Evolutionary conservation across 2,329 filamentous ascomycete species (phyloP).

Genomic region (Botrytis galanthina): DNA sequence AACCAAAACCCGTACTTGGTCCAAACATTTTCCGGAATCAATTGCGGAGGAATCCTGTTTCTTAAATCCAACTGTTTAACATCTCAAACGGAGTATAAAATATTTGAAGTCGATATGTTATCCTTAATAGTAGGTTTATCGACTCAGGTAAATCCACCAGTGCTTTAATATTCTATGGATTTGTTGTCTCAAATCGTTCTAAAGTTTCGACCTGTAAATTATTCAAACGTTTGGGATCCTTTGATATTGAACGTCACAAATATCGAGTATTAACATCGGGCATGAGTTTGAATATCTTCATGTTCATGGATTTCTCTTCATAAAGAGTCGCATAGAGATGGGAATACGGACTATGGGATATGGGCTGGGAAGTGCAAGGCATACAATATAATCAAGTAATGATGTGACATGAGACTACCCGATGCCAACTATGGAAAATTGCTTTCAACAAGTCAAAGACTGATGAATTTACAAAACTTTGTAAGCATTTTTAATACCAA

Average conservation of each 20-base stretch:
- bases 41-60: background rate
- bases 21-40: background rate
- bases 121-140: background rate
- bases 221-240: background rate
- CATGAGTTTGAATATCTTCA: background rate
- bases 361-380: too few relatives aligned
- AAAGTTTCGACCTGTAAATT: background rate
- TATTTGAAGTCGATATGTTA: background rate
- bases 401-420: background rate
- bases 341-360: background rate
- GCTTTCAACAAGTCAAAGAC: background rate
- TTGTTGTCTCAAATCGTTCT: background rate
- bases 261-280: background rate
- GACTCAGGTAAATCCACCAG: background rate
- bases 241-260: background rate
- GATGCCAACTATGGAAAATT: background rate
- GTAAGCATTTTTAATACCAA: background rate
- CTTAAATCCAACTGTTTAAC: background rate
- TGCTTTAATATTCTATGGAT: background rate
- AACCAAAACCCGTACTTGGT: background rate
- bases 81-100: background rate
- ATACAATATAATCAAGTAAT: background rate
- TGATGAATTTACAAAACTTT: background rate
- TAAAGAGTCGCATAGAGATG: background rate
- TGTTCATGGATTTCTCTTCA: background rate